A percentile compares a stretch with the other conserved stretches of the same genome.
Evolutionary conservation across 139 green algal genomes (phyloP).

Genomic region (Chlamydomonas asymmetrica): DNA sequence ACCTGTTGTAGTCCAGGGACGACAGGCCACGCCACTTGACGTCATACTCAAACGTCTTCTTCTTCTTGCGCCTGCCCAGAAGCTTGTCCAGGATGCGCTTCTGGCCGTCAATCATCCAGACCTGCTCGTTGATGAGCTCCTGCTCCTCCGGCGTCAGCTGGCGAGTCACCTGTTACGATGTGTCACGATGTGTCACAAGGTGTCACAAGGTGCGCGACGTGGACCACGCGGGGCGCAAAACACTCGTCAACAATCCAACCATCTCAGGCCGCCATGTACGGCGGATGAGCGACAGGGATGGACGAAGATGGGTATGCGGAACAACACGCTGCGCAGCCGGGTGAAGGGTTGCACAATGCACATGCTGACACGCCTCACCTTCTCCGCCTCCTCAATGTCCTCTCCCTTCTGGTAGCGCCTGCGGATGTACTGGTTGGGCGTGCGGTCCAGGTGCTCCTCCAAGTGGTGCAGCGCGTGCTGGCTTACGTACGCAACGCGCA

Average conservation of each 20-base stretch:
- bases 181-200: no score
- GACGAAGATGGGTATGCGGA: no score
- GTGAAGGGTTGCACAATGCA: no score
- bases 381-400: conserved; percentile 50
- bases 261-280: no score
- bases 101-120: conserved; percentile 61
- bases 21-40: conserved; percentile 41
- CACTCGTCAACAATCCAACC: no score
- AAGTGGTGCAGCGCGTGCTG: conserved; percentile 97
- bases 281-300: no score
- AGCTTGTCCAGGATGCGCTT: conserved; percentile 55
- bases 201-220: no score
- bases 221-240: background rate
- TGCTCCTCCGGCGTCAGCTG: conserved; percentile 28
- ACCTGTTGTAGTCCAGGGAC: background rate
- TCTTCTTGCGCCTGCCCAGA: conserved; percentile 62
- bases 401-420: conserved; percentile 84
- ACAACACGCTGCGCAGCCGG: no score
- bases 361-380: conserved; percentile 32
- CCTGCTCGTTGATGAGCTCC: conserved; percentile 33
- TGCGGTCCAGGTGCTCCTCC: conserved; percentile 88
- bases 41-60: conserved; percentile 67
- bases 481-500: conserved; percentile 91
- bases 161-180: conserved; percentile 28
- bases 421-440: conserved; percentile 90